A percentile compares a stretch with the other conserved stretches of the same genome.
phyloP scores from a whole-genome alignment of 371 early-diverging fungal species.

The Neoconidiobolus thromboides region DNA sequence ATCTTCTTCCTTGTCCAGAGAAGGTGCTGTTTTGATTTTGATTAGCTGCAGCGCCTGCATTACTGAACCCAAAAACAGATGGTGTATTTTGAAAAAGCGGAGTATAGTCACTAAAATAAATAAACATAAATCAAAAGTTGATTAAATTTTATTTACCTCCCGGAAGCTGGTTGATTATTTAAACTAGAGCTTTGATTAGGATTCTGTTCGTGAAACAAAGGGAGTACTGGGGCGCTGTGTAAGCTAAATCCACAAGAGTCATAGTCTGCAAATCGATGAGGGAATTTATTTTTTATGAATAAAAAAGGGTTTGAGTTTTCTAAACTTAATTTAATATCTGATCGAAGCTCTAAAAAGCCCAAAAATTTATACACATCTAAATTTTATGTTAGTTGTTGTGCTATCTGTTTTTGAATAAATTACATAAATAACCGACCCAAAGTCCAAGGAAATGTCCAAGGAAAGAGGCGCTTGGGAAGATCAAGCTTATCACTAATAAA shows the following conservation, averaged over 20 bases:
- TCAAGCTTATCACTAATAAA: neutral
- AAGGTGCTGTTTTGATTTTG: neutral
- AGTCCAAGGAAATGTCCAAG: slow-evolving; percentile 2
- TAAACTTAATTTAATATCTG: no score
- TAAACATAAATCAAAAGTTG: neutral
- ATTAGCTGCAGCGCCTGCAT: neutral
- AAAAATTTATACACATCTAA: no score
- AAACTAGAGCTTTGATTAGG: no score
- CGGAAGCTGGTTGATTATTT: neutral
- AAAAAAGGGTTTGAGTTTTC: no score
- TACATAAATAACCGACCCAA: slow-evolving; percentile 4
- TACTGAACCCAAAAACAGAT: no score
- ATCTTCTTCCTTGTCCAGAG: neutral
- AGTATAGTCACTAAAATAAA: neutral
- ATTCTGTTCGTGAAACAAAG: no score
- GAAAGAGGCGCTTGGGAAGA: slow-evolving; percentile 6
- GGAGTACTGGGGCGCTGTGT: no score
- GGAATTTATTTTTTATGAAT: no score
- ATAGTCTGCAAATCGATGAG: no score
- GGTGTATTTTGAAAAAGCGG: neutral
- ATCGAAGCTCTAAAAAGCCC: no score
- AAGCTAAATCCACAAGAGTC: no score
- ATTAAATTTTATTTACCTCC: neutral
- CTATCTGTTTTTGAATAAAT: neutral
- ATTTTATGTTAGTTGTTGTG: neutral